phyloP scores from a whole-genome alignment of 768 basidiomycete genomes.

The Russula earlei region DNA sequence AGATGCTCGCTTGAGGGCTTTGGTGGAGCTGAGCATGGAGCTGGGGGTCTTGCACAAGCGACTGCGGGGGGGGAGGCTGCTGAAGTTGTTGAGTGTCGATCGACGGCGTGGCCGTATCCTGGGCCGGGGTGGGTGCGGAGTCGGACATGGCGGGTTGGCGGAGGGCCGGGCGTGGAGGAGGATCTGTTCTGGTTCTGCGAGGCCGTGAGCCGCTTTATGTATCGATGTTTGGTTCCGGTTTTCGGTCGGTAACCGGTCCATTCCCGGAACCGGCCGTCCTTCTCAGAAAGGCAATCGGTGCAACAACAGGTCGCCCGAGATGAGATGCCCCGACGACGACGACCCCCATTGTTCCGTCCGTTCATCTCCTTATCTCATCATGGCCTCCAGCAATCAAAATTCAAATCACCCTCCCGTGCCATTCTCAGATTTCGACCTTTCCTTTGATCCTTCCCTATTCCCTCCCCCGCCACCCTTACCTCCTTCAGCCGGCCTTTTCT shows the following conservation, averaged over 20 bases:
- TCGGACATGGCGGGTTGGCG: slow-evolving; percentile 63
- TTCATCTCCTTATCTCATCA: neutral
- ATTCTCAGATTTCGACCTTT: slow-evolving; percentile 61
- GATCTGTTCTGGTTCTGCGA: no score
- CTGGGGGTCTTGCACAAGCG: slow-evolving; percentile 23
- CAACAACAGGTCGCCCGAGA: no score
- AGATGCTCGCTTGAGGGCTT: slow-evolving; percentile 23
- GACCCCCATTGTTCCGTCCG: neutral
- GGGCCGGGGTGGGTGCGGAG: slow-evolving; percentile 60
- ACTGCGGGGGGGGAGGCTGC: slow-evolving; percentile 14
- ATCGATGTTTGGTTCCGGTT: slow-evolving; percentile 17
- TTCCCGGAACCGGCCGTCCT: slow-evolving; percentile 10
- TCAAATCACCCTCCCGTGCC: slow-evolving; percentile 42
- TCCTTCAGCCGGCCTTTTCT: slow-evolving; percentile 69
- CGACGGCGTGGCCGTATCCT: slow-evolving; percentile 48
- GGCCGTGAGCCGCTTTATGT: slow-evolving; percentile 20
- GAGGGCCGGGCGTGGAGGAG: slow-evolving; percentile 25
- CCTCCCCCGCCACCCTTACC: slow-evolving; percentile 55
- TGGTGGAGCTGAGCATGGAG: slow-evolving; percentile 26
- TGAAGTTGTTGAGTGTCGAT: slow-evolving; percentile 52
- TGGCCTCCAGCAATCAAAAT: slow-evolving; percentile 3
- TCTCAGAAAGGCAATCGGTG: neutral
- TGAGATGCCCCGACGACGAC: no score
- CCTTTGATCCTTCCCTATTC: slow-evolving; percentile 62
- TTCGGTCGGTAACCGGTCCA: slow-evolving; percentile 14